These are phyloP conservation scores for Crithidia thermophila DNA, from an alignment of 208 protist genomes.

Conservation along the genomic window DNA sequence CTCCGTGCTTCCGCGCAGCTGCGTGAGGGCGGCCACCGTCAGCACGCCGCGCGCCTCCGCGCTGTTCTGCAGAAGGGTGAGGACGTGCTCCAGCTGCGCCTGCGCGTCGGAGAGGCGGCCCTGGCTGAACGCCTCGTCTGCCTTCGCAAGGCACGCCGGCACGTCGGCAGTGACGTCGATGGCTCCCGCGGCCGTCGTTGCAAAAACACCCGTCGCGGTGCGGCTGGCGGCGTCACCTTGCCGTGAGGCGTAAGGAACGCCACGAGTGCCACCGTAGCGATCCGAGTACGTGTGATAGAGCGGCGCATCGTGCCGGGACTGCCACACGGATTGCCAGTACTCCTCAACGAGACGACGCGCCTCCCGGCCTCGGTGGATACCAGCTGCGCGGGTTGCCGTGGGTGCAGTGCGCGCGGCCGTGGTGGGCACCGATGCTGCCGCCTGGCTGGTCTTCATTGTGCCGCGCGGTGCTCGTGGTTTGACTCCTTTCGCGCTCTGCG, in stretches of 20 bases:
- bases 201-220: not conserved
- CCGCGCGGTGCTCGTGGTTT: not conserved
- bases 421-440: not conserved
- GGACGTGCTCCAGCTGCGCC: slow-evolving; percentile 49
- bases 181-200: not conserved
- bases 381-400: not conserved
- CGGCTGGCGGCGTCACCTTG: slow-evolving; percentile 36
- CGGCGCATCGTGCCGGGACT: slow-evolving; percentile 55
- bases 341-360: slow-evolving; percentile 66
- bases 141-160: slow-evolving; percentile 38
- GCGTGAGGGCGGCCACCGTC: slow-evolving; percentile 18
- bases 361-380: slow-evolving; percentile 7
- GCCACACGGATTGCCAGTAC: slow-evolving; percentile 67
- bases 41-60: slow-evolving; percentile 25
- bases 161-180: not conserved
- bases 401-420: slow-evolving; percentile 1
- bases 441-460: not conserved
- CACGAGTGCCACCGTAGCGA: slow-evolving; percentile 64
- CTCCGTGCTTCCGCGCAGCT: slow-evolving; percentile 9
- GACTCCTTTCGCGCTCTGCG: slow-evolving; percentile 11
- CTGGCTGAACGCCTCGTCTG: slow-evolving; percentile 38
- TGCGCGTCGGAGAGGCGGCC: slow-evolving; percentile 47
- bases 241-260: slow-evolving; percentile 65
- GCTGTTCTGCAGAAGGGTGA: slow-evolving; percentile 71
- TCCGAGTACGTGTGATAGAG: slow-evolving; percentile 82